These are phyloP conservation scores for Persicaria tinctoria DNA, from an alignment of 148 eudicot genomes.

Conservation along the genomic window DNA sequence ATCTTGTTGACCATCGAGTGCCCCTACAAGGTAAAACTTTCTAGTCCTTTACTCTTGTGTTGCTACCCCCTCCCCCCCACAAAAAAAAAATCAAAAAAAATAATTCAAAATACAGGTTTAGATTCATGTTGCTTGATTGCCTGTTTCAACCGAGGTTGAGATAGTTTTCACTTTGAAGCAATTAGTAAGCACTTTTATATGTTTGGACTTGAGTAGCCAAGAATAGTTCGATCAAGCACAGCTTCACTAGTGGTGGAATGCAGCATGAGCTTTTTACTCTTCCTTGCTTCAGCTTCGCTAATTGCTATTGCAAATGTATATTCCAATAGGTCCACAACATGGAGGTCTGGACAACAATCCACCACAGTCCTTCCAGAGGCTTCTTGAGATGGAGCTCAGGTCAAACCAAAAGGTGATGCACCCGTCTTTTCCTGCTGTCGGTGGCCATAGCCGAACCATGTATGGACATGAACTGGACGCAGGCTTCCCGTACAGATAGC, in stretches of 20 bases:
- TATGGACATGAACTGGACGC: constrained; percentile 11
- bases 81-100: no score
- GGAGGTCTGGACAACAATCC: constrained; percentile 26
- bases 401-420: background rate
- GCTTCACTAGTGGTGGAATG: background rate
- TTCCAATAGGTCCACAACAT: constrained; percentile 20
- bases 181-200: background rate
- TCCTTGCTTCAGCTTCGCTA: background rate
- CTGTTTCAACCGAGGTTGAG: background rate
- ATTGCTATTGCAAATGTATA: background rate
- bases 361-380: constrained; percentile 52
- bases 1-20: constrained; percentile 30
- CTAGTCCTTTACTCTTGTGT: background rate
- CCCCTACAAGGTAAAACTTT: constrained; percentile 33
- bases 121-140: background rate
- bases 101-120: no score
- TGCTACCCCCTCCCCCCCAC: background rate
- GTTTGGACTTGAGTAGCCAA: background rate
- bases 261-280: background rate
- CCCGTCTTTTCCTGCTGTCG: background rate
- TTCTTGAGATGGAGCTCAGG: constrained; percentile 23
- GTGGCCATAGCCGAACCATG: background rate
- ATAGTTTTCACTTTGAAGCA: background rate
- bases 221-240: background rate
- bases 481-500: constrained; percentile 9